These are phyloP conservation scores for Pseudotsuga menziesii DNA, from an alignment of 75 land plant genomes.

Conservation along the genomic window DNA sequence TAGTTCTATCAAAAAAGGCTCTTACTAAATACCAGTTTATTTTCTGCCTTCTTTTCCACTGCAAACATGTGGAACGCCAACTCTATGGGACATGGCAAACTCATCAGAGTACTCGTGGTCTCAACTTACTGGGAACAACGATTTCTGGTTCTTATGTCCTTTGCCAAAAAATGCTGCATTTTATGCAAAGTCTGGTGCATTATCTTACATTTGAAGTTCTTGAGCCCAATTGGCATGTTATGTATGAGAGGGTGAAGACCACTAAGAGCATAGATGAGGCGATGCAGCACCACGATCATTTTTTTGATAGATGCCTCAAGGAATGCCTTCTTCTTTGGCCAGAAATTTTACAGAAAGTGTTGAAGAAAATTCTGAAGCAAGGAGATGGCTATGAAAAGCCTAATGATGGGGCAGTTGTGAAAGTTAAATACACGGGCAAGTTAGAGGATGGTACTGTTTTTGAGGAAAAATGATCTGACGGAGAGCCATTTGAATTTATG, in stretches of 20 bases:
- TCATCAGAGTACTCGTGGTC: conserved; percentile 77
- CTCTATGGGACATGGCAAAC: conserved; percentile 95
- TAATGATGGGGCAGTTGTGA: too few species aligned
- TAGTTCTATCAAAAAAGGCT: conserved; percentile 90
- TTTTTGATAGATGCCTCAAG: conserved; percentile 92
- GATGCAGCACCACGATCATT: conserved; percentile 86
- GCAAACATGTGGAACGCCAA: conserved; percentile 90
- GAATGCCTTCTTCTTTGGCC: conserved; percentile 92
- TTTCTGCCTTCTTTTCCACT: conserved; percentile 89
- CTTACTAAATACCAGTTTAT: conserved; percentile 92
- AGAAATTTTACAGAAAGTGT: conserved; percentile 45
- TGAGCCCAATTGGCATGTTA: conserved; percentile 99
- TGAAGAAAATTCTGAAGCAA: too few species aligned
- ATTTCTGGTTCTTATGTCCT: conserved; percentile 83
- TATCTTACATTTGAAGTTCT: conserved; percentile 99
- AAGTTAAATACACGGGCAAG: too few species aligned
- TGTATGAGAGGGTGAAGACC: conserved; percentile 70
- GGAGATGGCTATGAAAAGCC: too few species aligned
- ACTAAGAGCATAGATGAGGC: conserved; percentile 98
- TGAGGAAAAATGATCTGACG: too few species aligned
- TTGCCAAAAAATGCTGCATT: conserved; percentile 94
- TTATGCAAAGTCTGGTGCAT: conserved; percentile 85
- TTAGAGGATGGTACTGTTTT: too few species aligned
- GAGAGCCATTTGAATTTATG: too few species aligned
- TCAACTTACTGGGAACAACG: conserved; percentile 64